Evolutionary conservation across 2,329 filamentous ascomycete species (phyloP).

Genomic region (Fusarium poae): DNA sequence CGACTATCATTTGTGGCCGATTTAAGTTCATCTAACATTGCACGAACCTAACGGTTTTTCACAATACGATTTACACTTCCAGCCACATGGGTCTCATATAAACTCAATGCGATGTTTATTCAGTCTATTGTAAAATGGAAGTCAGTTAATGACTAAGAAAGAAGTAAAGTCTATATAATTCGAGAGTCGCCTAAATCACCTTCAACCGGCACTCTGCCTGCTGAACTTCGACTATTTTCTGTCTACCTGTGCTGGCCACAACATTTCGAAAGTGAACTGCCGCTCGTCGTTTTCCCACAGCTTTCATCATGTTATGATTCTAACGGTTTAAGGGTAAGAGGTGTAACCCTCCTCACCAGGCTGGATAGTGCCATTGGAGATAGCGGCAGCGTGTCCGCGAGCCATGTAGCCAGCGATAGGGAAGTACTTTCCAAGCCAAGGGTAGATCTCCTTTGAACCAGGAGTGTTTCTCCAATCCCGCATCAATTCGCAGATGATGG

Average conservation of each 20-base stretch:
- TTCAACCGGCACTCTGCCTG: too few species aligned
- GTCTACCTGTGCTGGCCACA: not conserved
- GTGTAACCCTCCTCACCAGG: constrained; percentile 62
- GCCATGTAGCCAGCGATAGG: constrained; percentile 75
- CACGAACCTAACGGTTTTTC: too few species aligned
- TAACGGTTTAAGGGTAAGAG: not conserved
- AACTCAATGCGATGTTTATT: not conserved
- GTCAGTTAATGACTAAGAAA: constrained; percentile 1
- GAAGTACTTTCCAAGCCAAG: constrained; percentile 73
- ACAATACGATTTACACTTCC: not conserved
- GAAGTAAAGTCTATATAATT: constrained; percentile 10
- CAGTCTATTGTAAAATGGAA: not conserved
- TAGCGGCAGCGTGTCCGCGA: constrained; percentile 70
- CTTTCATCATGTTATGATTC: rapidly evolving
- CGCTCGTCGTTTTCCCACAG: not conserved
- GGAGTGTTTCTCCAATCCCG: constrained; percentile 73
- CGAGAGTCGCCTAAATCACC: not conserved
- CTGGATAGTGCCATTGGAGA: constrained; percentile 69
- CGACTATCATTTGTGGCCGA: rapidly evolving
- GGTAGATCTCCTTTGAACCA: constrained; percentile 68
- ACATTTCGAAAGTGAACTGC: not conserved
- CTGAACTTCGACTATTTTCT: not conserved
- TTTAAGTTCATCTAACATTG: rapidly evolving
- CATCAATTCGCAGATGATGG: constrained; percentile 77
- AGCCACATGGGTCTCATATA: not conserved